Base-by-base conservation (phyloP, 257 asterid genomes). In the Primulina huaijiensis region DNA sequence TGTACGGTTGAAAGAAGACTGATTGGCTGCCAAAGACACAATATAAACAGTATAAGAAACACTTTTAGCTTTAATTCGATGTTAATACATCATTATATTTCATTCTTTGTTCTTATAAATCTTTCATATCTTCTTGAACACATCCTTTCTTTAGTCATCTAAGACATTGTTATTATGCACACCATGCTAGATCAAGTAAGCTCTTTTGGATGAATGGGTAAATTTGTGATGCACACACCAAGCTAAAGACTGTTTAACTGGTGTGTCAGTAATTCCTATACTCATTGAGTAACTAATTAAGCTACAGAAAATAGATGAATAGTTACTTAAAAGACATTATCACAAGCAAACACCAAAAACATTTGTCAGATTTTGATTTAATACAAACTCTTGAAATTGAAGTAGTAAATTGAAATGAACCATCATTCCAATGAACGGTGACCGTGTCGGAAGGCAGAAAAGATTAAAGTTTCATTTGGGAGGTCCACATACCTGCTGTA, bases 401-500 rank as follows among this genome's bases (percentile, higher is more conserved):
- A 9, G 3, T 14, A 14, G 7, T 43, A 43, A 3, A 43, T 43
- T 12, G n/a, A 14, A 43, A 43, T 3, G 0, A 19, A 14, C 6
- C 19, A 43, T n/a, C 55, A 43, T 12, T 43, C 6, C 55, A 43
- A 14, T 43, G 19, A 43, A 11, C n/a, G 17, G n/a, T 12, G 55
- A 11, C 7, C 6, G 34, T 31, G 34, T 31, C 34, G 1, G 38
- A 60, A 61, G 67, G 66, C 61, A 43, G 57, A 57, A 55, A 29
- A 65, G 50, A 21, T 6, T 37, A 60, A 60, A 61, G 70, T 11
- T 67, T 20, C 8, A 52, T 50, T 70, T 73, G 52, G 62, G 43
- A 3, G 62, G 56, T 52, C 60, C 60, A 60, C 76, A 62, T 80
- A 94, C 99, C 99, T 94, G 99, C 79, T 94, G 98, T 77, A 94